Evolutionary conservation across 2,329 filamentous ascomycete species (phyloP).

Genomic region (Metarhizium robertsii): DNA sequence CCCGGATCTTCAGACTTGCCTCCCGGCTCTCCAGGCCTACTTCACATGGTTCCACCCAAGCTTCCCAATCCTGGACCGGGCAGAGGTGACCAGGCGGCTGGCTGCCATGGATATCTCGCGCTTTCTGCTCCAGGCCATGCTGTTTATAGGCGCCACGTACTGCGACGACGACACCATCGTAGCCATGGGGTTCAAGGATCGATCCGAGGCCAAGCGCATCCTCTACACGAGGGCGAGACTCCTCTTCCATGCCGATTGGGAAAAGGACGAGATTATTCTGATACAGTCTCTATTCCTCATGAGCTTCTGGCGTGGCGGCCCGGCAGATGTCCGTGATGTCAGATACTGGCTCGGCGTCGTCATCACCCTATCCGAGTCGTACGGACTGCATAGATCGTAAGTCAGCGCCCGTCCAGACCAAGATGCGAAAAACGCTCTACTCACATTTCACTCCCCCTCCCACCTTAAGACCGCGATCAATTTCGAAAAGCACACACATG

Average conservation of each 20-base stretch:
- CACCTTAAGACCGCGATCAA: slow-evolving; percentile 15
- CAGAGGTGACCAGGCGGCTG: slow-evolving; percentile 29
- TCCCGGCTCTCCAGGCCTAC: slow-evolving; percentile 38
- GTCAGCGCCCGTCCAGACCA: slow-evolving; percentile 3
- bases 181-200: slow-evolving; percentile 35
- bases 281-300: slow-evolving; percentile 43
- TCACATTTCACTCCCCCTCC: background rate
- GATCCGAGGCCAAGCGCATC: slow-evolving; percentile 38
- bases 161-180: slow-evolving; percentile 36
- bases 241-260: slow-evolving; percentile 43
- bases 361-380: slow-evolving; percentile 41
- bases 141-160: slow-evolving; percentile 45
- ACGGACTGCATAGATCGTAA: slow-evolving; percentile 32
- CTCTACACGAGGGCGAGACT: slow-evolving; percentile 41
- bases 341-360: slow-evolving; percentile 41
- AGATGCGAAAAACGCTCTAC: background rate
- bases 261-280: slow-evolving; percentile 38
- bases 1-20: slow-evolving; percentile 30
- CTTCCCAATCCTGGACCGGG: slow-evolving; percentile 43
- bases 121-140: slow-evolving; percentile 41
- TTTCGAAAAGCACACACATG: slow-evolving; percentile 16
- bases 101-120: slow-evolving; percentile 33
- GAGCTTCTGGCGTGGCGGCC: slow-evolving; percentile 45
- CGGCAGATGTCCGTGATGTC: slow-evolving; percentile 37
- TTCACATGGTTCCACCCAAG: slow-evolving; percentile 48